Base-by-base conservation (phyloP, 2,329 filamentous ascomycete genomes). In the Colletotrichum incanum region DNA sequence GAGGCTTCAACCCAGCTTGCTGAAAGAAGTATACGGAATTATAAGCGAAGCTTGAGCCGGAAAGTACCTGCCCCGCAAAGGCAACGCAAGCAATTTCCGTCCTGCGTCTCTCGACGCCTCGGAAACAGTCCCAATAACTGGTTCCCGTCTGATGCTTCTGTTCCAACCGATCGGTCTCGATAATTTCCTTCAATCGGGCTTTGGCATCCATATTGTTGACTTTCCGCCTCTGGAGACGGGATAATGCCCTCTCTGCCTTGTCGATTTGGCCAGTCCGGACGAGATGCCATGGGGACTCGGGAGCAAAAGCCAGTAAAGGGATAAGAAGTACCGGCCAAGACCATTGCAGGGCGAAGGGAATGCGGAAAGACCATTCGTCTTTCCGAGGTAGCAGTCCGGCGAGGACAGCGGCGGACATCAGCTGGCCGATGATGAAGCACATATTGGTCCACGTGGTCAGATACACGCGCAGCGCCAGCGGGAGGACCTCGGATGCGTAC, bases 311-410 rank as follows among this genome's bases (percentile, higher is more conserved):
- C 1, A 86, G 77, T 1, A 79, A 76, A 0, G 83, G 75, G 5
- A 87, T 72, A 1, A 88, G 77, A 1, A 84, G 77, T 0, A 83
- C 78, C 0, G 86, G 85, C 82, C 84, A 88, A 4, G 82, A 75
- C 86, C 86, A 88, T 71, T 88, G 86, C 0, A 87, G 65, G 0
- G 81, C 85, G 66, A 85, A 88, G 0, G 86, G 86, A 12, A 84
- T 85, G 8, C 83, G 79, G 74, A 85, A 88, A 0, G 83, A 82
- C 83, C 84, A 87, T 60, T 85, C 66, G 31, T 80, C 79, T 1
- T 75, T 74, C 7, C 78, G 77, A 20, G 76, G 64, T 1, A 83
- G 65, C n/a, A 86, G 78, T 28, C 75, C 80, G 45, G 80, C 78
- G 11, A 84, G 78, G 6, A 86, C 82, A 0, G 81, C 82, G 1